phyloP scores from a whole-genome alignment of 441 rosid genomes.

The Erodium texanum region DNA sequence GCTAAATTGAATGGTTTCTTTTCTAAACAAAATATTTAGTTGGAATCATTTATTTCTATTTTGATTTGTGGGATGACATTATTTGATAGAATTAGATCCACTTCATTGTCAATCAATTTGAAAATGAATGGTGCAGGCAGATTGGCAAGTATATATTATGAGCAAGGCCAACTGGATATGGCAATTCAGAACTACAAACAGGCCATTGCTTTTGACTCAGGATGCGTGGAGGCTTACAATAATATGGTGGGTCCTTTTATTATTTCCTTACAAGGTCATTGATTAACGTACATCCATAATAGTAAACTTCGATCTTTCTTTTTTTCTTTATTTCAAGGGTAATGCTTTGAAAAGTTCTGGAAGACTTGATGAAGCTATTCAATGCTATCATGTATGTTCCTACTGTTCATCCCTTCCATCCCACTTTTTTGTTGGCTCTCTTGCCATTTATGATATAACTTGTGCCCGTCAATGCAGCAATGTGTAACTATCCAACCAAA shows the following conservation, averaged over 20 bases:
- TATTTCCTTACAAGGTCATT: not conserved
- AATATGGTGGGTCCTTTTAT: constrained; percentile 59
- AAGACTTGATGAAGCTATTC: constrained; percentile 85
- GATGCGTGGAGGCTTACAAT: constrained; percentile 92
- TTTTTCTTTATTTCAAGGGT: constrained; percentile 42
- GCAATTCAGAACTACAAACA: constrained; percentile 82
- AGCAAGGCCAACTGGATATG: constrained; percentile 78
- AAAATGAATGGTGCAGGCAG: constrained; percentile 36
- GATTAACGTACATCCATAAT: constrained; percentile 5
- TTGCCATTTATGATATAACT: constrained; percentile 7
- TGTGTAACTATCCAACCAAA: constrained; percentile 83
- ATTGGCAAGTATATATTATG: constrained; percentile 82
- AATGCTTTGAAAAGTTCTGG: constrained; percentile 93
- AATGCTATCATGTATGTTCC: constrained; percentile 72
- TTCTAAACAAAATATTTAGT: too few relatives aligned
- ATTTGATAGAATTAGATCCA: too few relatives aligned
- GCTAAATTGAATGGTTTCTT: not conserved
- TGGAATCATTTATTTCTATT: not conserved
- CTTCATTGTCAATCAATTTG: too few relatives aligned
- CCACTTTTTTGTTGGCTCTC: constrained; percentile 4
- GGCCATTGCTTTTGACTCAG: constrained; percentile 73
- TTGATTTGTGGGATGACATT: too few relatives aligned
- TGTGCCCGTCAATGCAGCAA: constrained; percentile 46
- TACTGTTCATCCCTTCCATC: not conserved
- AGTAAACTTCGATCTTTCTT: constrained; percentile 8